Percentiles rank a stretch among this genome's conserved stretches.
Conservation (phyloP, 2,329 filamentous ascomycete genomes). For the Xylariaceae sp. region DNA sequence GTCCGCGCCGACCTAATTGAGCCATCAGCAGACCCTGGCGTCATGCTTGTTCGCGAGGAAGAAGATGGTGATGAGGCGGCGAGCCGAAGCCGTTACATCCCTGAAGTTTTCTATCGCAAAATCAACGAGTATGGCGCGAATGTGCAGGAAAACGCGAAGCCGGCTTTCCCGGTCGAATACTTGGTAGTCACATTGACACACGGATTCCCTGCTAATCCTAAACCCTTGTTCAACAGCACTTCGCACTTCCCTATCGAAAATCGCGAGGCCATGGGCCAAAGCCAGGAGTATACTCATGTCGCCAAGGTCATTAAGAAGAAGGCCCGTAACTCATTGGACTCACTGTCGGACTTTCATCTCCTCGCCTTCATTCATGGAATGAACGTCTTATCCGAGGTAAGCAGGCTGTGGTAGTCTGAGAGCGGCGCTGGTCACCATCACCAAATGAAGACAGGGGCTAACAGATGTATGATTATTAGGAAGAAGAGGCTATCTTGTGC, state of each 20-base stretch:
- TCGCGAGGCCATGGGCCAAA: conserved; percentile 76
- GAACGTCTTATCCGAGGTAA: conserved; percentile 78
- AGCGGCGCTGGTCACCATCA: neutral
- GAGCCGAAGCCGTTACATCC: conserved; percentile 79
- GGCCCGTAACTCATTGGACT: conserved; percentile 53
- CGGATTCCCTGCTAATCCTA: conserved; percentile 79
- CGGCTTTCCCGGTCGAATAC: conserved; percentile 93
- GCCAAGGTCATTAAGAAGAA: conserved; percentile 62
- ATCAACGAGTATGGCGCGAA: conserved; percentile 97
- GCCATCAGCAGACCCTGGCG: conserved; percentile 83
- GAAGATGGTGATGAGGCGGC: conserved; percentile 70
- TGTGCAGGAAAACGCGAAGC: conserved; percentile 95
- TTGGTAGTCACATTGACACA: conserved; percentile 93
- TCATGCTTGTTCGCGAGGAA: conserved; percentile 92
- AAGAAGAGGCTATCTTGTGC: conserved; percentile 82
- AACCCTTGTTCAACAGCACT: conserved; percentile 68
- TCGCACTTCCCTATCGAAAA: conserved; percentile 86
- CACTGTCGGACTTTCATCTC: conserved; percentile 88
- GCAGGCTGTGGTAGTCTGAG: conserved; percentile 23
- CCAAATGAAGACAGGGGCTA: conserved; percentile 8
- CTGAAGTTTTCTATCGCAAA: conserved; percentile 91
- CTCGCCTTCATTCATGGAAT: conserved; percentile 80
- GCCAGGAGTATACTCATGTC: conserved; percentile 68
- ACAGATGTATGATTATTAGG: conserved; percentile 47
- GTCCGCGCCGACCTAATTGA: conserved; percentile 91